phyloP scores from a whole-genome alignment of 2,329 filamentous ascomycete species.

The Triangularia verruculosa region DNA sequence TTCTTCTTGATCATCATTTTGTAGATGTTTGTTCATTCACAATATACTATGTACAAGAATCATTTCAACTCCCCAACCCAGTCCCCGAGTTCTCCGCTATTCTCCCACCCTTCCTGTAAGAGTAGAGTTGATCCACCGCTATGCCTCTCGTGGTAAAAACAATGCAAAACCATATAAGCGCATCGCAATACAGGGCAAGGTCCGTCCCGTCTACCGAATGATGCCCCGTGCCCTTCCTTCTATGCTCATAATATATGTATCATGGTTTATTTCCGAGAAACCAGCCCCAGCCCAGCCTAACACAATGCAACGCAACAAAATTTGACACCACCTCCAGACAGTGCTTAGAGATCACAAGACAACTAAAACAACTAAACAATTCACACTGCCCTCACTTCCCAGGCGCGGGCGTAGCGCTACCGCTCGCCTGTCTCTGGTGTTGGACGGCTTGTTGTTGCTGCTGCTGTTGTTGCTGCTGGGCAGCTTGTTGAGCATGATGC shows the following conservation, averaged over 20 bases:
- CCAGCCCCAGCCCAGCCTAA: not conserved
- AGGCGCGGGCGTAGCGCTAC: conserved; percentile 28
- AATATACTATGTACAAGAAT: not conserved
- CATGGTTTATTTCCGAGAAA: not conserved
- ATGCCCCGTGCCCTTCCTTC: not conserved
- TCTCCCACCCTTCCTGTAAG: not conserved
- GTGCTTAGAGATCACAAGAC: not conserved
- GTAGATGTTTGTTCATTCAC: not conserved
- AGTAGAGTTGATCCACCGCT: not conserved
- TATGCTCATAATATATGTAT: not conserved
- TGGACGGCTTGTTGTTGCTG: conserved; percentile 14
- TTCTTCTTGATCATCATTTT: not conserved
- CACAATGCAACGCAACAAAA: too few relatives aligned
- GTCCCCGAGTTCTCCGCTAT: not conserved
- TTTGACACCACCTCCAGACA: not conserved
- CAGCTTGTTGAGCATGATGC: conserved; percentile 9
- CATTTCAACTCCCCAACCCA: not conserved
- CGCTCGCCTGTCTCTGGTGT: conserved; percentile 29
- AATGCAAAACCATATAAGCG: not conserved
- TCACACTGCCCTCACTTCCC: conserved; percentile 20
- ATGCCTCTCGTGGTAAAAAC: not conserved
- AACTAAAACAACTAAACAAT: not conserved
- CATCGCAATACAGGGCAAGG: not conserved
- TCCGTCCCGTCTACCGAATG: conserved; percentile 9
- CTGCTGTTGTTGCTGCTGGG: conserved; percentile 8